Percentiles rank a stretch among this genome's conserved stretches.
Evolutionary conservation across 768 basidiomycete species (phyloP).

Genomic region (Collybia nuda): DNA sequence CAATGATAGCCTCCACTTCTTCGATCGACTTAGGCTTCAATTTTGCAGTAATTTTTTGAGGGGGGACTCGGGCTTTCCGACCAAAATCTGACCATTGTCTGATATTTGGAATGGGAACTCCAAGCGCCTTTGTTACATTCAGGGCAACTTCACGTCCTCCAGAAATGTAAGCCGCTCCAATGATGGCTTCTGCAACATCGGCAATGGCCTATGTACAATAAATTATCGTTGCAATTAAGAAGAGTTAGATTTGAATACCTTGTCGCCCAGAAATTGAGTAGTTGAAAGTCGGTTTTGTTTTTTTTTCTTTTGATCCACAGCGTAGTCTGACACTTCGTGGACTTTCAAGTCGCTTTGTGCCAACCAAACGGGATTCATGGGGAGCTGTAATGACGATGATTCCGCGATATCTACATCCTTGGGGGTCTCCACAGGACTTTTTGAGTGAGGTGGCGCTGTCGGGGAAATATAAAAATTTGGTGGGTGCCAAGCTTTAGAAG

Average conservation of each 20-base stretch:
- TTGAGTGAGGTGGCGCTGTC: background rate
- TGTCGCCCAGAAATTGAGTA: slow-evolving; percentile 68
- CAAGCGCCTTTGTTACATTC: slow-evolving; percentile 60
- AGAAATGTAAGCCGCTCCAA: slow-evolving; percentile 78
- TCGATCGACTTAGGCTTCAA: slow-evolving; percentile 48
- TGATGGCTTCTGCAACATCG: slow-evolving; percentile 83
- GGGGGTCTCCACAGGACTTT: background rate
- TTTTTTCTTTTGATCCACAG: slow-evolving; percentile 37
- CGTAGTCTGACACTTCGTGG: slow-evolving; percentile 20
- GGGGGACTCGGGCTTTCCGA: slow-evolving; percentile 41
- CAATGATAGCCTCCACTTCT: slow-evolving; percentile 63
- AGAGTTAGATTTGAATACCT: slow-evolving; percentile 43
- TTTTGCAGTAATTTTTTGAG: slow-evolving; percentile 41
- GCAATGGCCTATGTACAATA: slow-evolving; percentile 59
- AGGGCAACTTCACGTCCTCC: slow-evolving; percentile 71
- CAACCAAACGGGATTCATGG: too few relatives aligned
- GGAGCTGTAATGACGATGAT: background rate
- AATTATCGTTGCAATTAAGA: background rate
- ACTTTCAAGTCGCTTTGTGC: background rate
- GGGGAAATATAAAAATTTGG: slow-evolving; percentile 31
- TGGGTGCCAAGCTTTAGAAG: slow-evolving; percentile 66
- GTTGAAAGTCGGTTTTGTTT: slow-evolving; percentile 27
- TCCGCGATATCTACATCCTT: background rate
- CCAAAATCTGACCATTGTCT: slow-evolving; percentile 76
- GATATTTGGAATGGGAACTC: slow-evolving; percentile 62